Percentiles rank a stretch among this genome's conserved stretches.
Conservation (phyloP, 176 grass and related monocot species). For the Avena sativa region DNA sequence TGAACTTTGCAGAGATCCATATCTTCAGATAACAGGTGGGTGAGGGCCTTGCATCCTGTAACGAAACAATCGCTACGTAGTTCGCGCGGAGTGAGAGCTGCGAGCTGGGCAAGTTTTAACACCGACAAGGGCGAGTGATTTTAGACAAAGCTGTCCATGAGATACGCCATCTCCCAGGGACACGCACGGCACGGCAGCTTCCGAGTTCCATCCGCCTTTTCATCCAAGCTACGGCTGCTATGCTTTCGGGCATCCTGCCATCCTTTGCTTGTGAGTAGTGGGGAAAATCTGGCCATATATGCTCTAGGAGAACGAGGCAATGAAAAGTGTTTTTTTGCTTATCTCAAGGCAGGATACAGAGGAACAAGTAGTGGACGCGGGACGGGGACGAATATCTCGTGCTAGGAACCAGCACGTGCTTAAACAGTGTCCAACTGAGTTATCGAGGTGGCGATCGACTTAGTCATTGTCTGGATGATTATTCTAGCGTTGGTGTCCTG, state of each 20-base stretch:
- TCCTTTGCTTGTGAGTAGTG: not conserved
- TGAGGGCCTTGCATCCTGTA: too few species aligned
- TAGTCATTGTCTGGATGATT: too few species aligned
- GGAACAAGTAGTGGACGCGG: not conserved
- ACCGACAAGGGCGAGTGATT: constrained; percentile 28
- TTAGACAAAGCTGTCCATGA: constrained; percentile 43
- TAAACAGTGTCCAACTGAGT: not conserved
- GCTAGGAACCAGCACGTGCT: not conserved
- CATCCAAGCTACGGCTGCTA: constrained; percentile 4
- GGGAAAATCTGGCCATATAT: too few species aligned
- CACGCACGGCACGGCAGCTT: constrained; percentile 3
- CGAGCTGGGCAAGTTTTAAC: not conserved
- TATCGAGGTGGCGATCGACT: not conserved
- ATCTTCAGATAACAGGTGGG: too few species aligned
- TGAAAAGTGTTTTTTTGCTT: not conserved
- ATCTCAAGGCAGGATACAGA: not conserved
- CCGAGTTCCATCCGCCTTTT: constrained; percentile 16
- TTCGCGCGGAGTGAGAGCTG: too few species aligned
- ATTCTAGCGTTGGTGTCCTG: too few species aligned
- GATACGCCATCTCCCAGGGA: constrained; percentile 29
- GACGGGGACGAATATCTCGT: not conserved
- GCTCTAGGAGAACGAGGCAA: not conserved
- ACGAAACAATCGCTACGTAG: too few species aligned
- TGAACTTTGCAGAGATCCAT: too few species aligned
- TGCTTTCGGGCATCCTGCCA: not conserved